These are phyloP conservation scores for Marasmius fiardii DNA, from an alignment of 1,284 basidiomycete genomes.

Conservation along the genomic window DNA sequence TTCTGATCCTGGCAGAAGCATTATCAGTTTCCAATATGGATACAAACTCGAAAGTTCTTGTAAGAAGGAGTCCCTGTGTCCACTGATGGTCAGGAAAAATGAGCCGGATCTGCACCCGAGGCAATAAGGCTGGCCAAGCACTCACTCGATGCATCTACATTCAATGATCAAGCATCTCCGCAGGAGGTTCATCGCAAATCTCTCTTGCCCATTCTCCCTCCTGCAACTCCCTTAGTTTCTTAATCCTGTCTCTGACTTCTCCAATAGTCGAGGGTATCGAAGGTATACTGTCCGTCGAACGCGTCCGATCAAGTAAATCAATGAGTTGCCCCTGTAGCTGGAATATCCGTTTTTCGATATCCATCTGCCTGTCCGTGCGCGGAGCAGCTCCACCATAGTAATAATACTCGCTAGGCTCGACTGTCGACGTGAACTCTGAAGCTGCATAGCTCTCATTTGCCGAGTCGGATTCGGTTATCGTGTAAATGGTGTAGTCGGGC, in stretches of 20 bases:
- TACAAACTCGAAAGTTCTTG: no score
- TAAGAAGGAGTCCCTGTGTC: no score
- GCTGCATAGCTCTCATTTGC: neutral
- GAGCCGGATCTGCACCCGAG: no score
- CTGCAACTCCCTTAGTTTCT: neutral
- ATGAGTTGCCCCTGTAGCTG: neutral
- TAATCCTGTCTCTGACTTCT: neutral
- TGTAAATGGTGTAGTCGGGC: neutral
- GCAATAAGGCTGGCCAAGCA: no score
- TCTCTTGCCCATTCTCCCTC: neutral
- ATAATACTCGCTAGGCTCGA: neutral
- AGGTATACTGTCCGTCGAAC: neutral
- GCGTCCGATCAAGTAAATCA: neutral
- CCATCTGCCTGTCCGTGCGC: neutral
- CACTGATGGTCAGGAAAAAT: no score
- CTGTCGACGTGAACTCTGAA: neutral
- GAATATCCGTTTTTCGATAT: neutral
- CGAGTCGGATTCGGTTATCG: neutral
- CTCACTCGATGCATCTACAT: no score
- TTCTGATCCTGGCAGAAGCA: no score
- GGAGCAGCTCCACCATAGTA: neutral
- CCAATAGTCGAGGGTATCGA: neutral
- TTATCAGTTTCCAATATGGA: no score
- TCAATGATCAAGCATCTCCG: neutral
- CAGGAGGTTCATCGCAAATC: neutral